phyloP scores from a whole-genome alignment of 106 monocot genomes.

The Allium fistulosum region DNA sequence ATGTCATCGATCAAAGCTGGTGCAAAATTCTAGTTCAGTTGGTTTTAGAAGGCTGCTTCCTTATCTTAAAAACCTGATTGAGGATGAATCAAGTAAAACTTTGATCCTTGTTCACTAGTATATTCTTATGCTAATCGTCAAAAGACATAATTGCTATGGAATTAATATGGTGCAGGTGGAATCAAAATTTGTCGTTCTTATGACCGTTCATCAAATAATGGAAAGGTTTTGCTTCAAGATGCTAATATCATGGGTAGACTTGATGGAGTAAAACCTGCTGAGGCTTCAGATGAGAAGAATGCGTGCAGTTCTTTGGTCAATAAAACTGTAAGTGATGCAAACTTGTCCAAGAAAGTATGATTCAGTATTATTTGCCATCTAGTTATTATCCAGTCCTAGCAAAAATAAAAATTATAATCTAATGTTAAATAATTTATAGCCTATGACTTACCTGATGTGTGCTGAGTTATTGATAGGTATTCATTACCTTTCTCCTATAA shows the following conservation, averaged over 20 bases:
- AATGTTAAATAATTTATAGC: not conserved
- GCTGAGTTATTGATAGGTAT: not conserved
- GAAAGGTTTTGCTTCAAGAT: not conserved
- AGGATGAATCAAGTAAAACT: not conserved
- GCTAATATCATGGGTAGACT: not conserved
- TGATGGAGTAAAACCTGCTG: not conserved
- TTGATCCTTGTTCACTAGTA: too few species aligned
- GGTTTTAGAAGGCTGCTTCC: not conserved
- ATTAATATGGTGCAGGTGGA: not conserved
- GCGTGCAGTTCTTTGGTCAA: not conserved
- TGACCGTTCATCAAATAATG: not conserved
- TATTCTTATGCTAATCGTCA: too few species aligned
- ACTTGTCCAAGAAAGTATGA: not conserved
- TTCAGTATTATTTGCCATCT: not conserved
- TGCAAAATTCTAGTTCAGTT: not conserved
- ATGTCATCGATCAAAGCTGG: not conserved
- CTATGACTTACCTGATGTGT: not conserved
- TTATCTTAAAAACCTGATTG: not conserved
- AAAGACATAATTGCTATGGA: too few species aligned
- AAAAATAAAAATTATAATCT: not conserved
- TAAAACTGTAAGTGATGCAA: not conserved
- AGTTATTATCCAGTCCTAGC: not conserved
- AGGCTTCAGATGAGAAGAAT: not conserved
- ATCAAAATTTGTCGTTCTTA: not conserved
- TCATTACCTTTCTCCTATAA: not conserved